These are phyloP conservation scores for Phytophthora cactorum DNA, from an alignment of 352 stramenopile species.

Conservation along the genomic window DNA sequence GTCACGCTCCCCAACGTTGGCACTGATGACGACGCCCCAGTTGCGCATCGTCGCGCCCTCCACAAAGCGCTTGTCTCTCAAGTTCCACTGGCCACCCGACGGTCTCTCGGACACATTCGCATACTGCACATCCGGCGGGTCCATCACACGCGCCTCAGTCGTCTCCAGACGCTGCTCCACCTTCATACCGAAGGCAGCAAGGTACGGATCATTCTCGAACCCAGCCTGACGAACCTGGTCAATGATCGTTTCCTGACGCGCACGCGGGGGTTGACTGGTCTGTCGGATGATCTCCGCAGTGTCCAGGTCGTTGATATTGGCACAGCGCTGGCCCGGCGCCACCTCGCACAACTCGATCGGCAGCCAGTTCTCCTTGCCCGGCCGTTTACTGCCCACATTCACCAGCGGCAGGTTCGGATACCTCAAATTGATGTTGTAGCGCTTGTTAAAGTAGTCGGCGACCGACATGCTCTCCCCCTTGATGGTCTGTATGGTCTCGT, in stretches of 20 bases:
- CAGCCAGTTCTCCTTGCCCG: conserved; percentile 62
- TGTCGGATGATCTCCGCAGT: conserved; percentile 86
- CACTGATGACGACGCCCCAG: conserved; percentile 65
- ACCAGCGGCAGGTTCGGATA: conserved; percentile 74
- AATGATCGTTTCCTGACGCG: conserved; percentile 63
- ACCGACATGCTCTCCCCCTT: conserved; percentile 62
- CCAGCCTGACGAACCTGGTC: conserved; percentile 65
- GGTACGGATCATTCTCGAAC: conserved; percentile 75
- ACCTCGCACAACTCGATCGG: conserved; percentile 88
- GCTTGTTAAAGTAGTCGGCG: conserved; percentile 62
- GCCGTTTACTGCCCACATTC: conserved; percentile 65
- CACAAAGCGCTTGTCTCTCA: conserved; percentile 77
- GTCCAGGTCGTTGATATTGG: conserved; percentile 81
- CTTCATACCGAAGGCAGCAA: conserved; percentile 67
- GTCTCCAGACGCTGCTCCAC: conserved; percentile 59
- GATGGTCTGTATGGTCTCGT: conserved; percentile 57
- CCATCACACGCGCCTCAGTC: conserved; percentile 55
- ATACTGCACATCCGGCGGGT: conserved; percentile 72
- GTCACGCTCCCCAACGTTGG: conserved; percentile 41
- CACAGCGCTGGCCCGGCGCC: conserved; percentile 66
- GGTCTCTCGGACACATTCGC: conserved; percentile 65
- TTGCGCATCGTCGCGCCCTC: conserved; percentile 51
- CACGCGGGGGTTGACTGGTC: conserved; percentile 54
- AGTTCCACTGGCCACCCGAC: conserved; percentile 71
- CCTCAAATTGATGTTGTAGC: conserved; percentile 63